Conservation (phyloP, 768 basidiomycete genomes). For the Trametes gibbosa region DNA sequence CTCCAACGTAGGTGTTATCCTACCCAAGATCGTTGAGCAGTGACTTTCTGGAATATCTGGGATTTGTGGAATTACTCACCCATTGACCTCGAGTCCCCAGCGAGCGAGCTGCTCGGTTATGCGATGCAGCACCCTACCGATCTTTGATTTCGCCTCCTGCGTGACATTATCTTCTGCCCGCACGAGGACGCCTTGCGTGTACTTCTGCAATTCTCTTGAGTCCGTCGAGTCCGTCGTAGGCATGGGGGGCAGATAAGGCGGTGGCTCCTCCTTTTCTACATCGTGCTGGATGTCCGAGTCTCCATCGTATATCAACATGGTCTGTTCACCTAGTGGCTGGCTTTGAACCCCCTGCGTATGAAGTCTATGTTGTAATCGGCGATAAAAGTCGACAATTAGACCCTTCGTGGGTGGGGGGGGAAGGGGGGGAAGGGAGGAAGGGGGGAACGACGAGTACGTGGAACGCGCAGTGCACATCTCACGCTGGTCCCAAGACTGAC, state of each 20-base stretch:
- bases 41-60: too few relatives aligned
- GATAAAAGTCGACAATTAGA: background rate
- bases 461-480: background rate
- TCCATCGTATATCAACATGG: background rate
- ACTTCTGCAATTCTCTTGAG: background rate
- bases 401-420: background rate
- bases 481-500: background rate
- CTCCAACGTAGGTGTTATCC: constrained; percentile 52
- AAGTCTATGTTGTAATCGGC: too few relatives aligned
- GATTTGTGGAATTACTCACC: constrained; percentile 13
- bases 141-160: constrained; percentile 10
- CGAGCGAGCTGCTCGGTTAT: constrained; percentile 19
- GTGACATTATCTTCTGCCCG: constrained; percentile 11
- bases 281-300: background rate
- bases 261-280: background rate
- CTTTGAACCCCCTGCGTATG: background rate
- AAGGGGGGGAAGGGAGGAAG: background rate
- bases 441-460: background rate
- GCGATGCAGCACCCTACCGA: constrained; percentile 8
- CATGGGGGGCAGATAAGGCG: constrained; percentile 1
- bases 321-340: background rate
- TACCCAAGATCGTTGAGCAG: constrained; percentile 19
- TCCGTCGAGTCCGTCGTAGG: background rate
- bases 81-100: constrained; percentile 25
- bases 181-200: constrained; percentile 3